Evolutionary conservation across 805 yeast genomes (phyloP).

Genomic region (Lachancea kluyveri): DNA sequence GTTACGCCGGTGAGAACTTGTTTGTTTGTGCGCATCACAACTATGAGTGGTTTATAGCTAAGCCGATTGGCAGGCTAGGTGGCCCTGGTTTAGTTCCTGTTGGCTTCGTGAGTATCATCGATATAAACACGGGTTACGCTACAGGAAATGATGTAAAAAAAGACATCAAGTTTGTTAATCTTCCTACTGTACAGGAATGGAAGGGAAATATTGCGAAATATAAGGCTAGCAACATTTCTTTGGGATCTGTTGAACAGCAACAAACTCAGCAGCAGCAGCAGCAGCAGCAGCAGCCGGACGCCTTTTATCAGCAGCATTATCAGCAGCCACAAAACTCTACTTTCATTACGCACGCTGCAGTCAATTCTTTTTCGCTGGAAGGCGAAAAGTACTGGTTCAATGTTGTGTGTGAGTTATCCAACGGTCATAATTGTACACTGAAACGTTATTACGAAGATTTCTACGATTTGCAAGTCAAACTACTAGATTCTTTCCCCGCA

Average conservation of each 20-base stretch:
- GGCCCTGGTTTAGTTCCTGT: conserved; percentile 98
- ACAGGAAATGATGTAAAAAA: conserved; percentile 48
- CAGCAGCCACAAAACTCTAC: conserved; percentile 15
- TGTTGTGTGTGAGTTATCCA: conserved; percentile 57
- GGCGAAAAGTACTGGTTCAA: conserved; percentile 89
- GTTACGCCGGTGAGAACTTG: conserved; percentile 78
- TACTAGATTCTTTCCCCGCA: conserved; percentile 77
- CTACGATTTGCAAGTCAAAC: conserved; percentile 82
- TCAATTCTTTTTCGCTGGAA: conserved; percentile 73
- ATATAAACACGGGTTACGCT: conserved; percentile 58
- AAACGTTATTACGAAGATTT: conserved; percentile 94
- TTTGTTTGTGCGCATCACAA: conserved; percentile 95
- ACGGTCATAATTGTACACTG: conserved; percentile 63
- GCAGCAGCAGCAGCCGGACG: conserved; percentile 9
- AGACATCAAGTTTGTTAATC: conserved; percentile 57
- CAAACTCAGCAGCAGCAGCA: conserved; percentile 12
- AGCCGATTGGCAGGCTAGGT: conserved; percentile 89
- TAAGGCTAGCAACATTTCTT: conserved; percentile 80
- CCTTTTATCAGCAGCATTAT: conserved; percentile 8
- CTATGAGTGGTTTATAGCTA: conserved; percentile 96
- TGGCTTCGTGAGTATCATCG: conserved; percentile 79
- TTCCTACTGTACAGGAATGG: conserved; percentile 97
- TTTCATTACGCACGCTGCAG: conserved; percentile 45
- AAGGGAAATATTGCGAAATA: conserved; percentile 83
- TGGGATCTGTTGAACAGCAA: conserved; percentile 48